Evolutionary conservation across 2,329 filamentous ascomycete genomes (phyloP), one percentile per base, ranked within the genome.

Genomic region (Thelonectria rubi): DNA sequence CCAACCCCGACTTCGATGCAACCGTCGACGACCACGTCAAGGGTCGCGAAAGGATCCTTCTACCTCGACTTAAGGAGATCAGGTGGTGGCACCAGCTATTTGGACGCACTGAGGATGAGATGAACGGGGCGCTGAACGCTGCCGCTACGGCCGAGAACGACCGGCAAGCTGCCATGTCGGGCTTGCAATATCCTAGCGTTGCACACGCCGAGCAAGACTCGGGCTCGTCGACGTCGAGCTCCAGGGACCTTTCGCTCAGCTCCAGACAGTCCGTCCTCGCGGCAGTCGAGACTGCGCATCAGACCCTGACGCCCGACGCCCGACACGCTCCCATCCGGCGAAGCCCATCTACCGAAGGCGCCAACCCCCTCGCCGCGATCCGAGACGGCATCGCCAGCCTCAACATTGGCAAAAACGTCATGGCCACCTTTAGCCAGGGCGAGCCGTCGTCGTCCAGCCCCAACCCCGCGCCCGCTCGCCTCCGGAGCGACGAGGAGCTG

Each of bases 61-160:
- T 98, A 66, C 94, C 95, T 0, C 84, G 86, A 3, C 80, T 90
- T 1, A 86, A 86, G 12, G 90, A 96, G 64, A 86, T 95, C n/a
- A 86, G 93, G 62, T 99, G 95, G 95, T 99, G 95, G 95, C 85
- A 90, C 66, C 91, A 95, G 71, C 80, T 90, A 1, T 99, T 97
- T 77, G 92, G 93, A 48, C 87, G 94, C 32, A 89, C 89, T 3
- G 92, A 97, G 69, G 87, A 90, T 55, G 95, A 99, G 75, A 98
- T 99, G 94, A 99, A 99, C 70, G 87, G 86, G 0, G 81, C 84
- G 37, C 78, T 87, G 11, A 82, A 87, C 68, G 79, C 81, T 7
- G 84, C 82, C 3, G 82, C 84, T 15, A 81, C 82, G 3, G 82
- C 83, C 7, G 83, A 84, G 59, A 80, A 73, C 20, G 75, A 78